A percentile compares a stretch with the other conserved stretches of the same genome.
Evolutionary conservation across 1,284 basidiomycete genomes (phyloP).

Genomic region (Lignosus rhinocerotis): DNA sequence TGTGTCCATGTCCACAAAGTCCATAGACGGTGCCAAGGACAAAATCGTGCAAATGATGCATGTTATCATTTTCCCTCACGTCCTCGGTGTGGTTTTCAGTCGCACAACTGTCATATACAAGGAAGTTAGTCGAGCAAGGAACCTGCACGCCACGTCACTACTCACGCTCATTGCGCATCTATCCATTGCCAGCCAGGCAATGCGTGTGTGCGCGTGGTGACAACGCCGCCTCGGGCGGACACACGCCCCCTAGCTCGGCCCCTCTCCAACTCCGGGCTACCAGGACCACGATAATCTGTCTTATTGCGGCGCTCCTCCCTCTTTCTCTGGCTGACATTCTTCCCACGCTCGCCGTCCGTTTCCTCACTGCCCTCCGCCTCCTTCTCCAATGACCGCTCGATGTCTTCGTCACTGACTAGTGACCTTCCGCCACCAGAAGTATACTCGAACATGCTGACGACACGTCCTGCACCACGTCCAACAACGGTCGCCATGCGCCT

Average conservation of each 20-base stretch:
- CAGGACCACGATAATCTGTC: not conserved
- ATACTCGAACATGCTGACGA: conserved; percentile 11
- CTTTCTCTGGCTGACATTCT: not conserved
- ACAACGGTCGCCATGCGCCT: conserved; percentile 21
- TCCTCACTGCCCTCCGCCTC: not conserved
- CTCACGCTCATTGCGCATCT: conserved; percentile 4
- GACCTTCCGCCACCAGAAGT: conserved; percentile 7
- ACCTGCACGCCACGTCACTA: not conserved
- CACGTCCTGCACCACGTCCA: conserved; percentile 17
- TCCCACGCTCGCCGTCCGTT: not conserved
- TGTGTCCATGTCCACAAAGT: conserved; percentile 15
- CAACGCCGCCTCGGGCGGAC: not conserved
- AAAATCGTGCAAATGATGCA: not conserved
- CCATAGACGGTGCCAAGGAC: not conserved
- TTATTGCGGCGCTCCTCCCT: not conserved
- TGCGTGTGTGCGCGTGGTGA: not conserved
- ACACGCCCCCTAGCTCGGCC: conserved; percentile 17
- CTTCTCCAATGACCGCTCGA: conserved; percentile 25
- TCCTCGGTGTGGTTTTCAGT: not conserved
- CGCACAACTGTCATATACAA: not conserved
- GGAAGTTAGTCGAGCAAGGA: not conserved
- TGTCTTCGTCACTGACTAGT: conserved; percentile 24
- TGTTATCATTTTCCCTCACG: not conserved
- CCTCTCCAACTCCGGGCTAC: conserved; percentile 13
- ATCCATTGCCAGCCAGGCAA: conserved; percentile 6